Base-by-base conservation (phyloP, 225 moss, liverwort and hornwort species). In the Sphagnum contortum region DNA sequence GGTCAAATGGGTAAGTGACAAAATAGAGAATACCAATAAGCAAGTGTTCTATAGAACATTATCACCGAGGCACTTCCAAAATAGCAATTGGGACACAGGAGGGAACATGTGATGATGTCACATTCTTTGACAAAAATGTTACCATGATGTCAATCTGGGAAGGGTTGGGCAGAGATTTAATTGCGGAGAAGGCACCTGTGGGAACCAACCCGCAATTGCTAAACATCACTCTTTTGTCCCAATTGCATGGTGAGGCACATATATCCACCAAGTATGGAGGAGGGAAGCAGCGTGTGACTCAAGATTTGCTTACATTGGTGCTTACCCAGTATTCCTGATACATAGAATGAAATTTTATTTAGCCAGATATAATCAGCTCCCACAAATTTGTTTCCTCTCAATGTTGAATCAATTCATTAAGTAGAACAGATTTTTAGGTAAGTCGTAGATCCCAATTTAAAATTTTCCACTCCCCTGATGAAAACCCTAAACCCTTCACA, bases 291-390 rank as follows among this genome's bases (percentile, higher is more conserved):
- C 48, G 61, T 0, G 79, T 76, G 9, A n/a, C n/a, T n/a, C n/a
- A 89, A 88, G 52, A 91, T 91, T 62, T 94, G 94, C 57, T 69
- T 89, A 76, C 94, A 94, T 45, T 94, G 94, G 94, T 94, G 94
- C 71, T 74, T 94, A 10, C 94, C 94, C 0, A 89, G 94, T 0
- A 75, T 94, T 0, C 94, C 91, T 2, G 94, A 94, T 47, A 83
- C 83, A 3, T 91, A 91, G 94, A 94, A 94, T 6, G 89, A 94
- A 72, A 65, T 94, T 45, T 4, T 91, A 12, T 82, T 79, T 47
- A 89, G 78, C 3, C 66, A 78, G 45, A 56, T 85, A n/a, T 60
- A 53, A 10, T 14, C n/a, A n/a, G n/a, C n/a, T n/a, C n/a, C n/a
- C n/a, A n/a, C n/a, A n/a, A n/a, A n/a, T n/a, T n/a, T n/a, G n/a